Conservation (phyloP, 2,329 filamentous ascomycete species). For the Ophiocordyceps camponoti-saundersi region DNA sequence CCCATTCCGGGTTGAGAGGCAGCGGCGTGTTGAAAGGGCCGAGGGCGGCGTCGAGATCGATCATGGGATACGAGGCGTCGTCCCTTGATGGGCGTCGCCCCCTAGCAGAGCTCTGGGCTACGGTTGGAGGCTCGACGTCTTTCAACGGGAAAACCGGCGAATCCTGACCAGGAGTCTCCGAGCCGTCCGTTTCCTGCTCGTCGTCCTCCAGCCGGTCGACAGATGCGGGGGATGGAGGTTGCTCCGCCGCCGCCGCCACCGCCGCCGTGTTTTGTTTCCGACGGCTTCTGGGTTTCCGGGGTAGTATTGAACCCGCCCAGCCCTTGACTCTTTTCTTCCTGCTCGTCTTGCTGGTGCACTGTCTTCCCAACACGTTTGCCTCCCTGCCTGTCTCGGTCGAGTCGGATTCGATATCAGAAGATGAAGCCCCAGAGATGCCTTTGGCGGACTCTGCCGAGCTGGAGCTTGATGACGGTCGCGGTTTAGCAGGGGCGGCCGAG, state of each 20-base stretch:
- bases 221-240: conserved; percentile 28
- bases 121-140: not conserved
- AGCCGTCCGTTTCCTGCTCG: conserved; percentile 9
- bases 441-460: conserved; percentile 24
- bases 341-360: conserved; percentile 16
- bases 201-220: conserved; percentile 11
- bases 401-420: conserved; percentile 20
- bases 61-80: conserved; percentile 61
- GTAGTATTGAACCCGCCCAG: conserved; percentile 52
- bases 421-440: conserved; percentile 11
- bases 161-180: conserved; percentile 7
- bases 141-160: conserved; percentile 8
- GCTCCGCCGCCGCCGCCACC: conserved; percentile 11
- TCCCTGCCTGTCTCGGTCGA: conserved; percentile 8
- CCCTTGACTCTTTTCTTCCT: conserved; percentile 56
- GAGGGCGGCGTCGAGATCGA: conserved; percentile 85
- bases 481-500: conserved; percentile 27
- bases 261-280: conserved; percentile 23
- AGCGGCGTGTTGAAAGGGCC: conserved; percentile 79
- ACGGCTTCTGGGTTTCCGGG: conserved; percentile 38
- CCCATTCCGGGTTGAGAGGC: conserved; percentile 45
- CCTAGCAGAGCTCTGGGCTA: not conserved
- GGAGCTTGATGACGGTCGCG: conserved; percentile 25
- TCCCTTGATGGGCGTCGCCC: conserved; percentile 23
- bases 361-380: conserved; percentile 9